A percentile compares a stretch with the other conserved stretches of the same genome.
phyloP scores from a whole-genome alignment of 805 yeast species.

The Lipomyces lipofer region DNA sequence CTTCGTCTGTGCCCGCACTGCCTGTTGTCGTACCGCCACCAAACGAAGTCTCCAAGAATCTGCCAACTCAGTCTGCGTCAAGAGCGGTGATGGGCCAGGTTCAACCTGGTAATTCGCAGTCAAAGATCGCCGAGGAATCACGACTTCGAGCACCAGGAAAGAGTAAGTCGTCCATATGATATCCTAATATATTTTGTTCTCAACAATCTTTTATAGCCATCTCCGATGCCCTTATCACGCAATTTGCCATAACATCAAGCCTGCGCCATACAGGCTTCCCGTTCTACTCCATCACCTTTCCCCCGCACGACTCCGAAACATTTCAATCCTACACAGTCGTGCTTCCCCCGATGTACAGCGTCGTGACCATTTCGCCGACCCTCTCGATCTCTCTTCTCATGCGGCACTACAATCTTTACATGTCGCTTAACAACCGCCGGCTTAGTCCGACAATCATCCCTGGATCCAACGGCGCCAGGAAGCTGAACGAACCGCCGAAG shows the following conservation, averaged over 20 bases:
- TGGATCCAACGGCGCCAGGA: slow-evolving; percentile 11
- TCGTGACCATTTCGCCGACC: slow-evolving; percentile 30
- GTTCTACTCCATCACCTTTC: slow-evolving; percentile 24
- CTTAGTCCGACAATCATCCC: slow-evolving; percentile 29
- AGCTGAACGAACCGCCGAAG: slow-evolving; percentile 25
- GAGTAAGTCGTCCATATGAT: too few relatives aligned
- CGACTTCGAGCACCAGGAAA: slow-evolving; percentile 23
- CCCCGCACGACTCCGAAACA: slow-evolving; percentile 25
- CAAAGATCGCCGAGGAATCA: slow-evolving; percentile 24
- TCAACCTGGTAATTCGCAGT: neutral
- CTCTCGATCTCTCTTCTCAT: slow-evolving; percentile 22
- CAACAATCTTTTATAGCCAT: slow-evolving; percentile 9
- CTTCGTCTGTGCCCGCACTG: slow-evolving; percentile 21
- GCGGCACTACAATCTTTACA: slow-evolving; percentile 30
- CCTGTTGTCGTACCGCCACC: slow-evolving; percentile 22
- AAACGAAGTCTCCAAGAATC: neutral
- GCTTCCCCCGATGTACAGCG: slow-evolving; percentile 25
- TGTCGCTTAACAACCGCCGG: slow-evolving; percentile 29
- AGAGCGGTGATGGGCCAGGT: neutral
- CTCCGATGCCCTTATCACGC: slow-evolving; percentile 26
- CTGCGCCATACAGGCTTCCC: slow-evolving; percentile 12
- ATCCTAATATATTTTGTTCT: too few relatives aligned
- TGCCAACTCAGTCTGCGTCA: slow-evolving; percentile 1
- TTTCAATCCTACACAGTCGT: slow-evolving; percentile 29
- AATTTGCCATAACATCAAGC: slow-evolving; percentile 21